phyloP scores from a whole-genome alignment of 2,329 filamentous ascomycete genomes.

The Penicillium occitanis region DNA sequence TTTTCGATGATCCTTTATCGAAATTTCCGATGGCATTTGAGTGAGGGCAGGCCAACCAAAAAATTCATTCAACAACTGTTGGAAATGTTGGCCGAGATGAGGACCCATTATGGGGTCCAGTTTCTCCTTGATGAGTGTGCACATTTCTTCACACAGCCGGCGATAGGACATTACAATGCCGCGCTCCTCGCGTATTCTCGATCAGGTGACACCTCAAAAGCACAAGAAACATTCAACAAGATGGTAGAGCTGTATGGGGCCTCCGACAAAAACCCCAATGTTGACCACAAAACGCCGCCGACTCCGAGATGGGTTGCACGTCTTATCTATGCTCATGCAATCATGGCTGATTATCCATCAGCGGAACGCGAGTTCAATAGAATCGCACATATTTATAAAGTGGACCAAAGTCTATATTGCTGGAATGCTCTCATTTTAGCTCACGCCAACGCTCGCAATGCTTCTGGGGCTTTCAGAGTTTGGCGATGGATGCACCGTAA shows the following conservation, averaged over 20 bases:
- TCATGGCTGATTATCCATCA: slow-evolving; percentile 62
- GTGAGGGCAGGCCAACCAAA: slow-evolving; percentile 24
- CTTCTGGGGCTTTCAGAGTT: slow-evolving; percentile 62
- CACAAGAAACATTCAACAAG: slow-evolving; percentile 48
- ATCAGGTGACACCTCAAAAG: slow-evolving; percentile 47
- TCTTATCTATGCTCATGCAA: slow-evolving; percentile 70
- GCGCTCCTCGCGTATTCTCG: slow-evolving; percentile 46
- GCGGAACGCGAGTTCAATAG: slow-evolving; percentile 62
- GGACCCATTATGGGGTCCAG: slow-evolving; percentile 38
- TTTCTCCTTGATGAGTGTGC: slow-evolving; percentile 46
- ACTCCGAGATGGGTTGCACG: slow-evolving; percentile 46
- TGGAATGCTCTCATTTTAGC: slow-evolving; percentile 80
- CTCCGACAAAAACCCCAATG: background rate
- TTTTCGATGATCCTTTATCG: slow-evolving; percentile 43
- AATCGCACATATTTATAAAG: slow-evolving; percentile 57
- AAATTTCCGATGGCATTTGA: slow-evolving; percentile 39
- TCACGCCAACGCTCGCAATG: slow-evolving; percentile 64
- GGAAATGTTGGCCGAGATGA: slow-evolving; percentile 28
- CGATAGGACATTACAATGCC: slow-evolving; percentile 35
- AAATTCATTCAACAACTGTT: slow-evolving; percentile 31
- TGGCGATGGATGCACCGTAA: slow-evolving; percentile 61
- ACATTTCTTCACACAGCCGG: slow-evolving; percentile 34
- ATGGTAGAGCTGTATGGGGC: slow-evolving; percentile 40
- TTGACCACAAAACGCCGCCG: slow-evolving; percentile 23
- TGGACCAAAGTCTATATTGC: slow-evolving; percentile 58